A percentile compares a stretch with the other conserved stretches of the same genome.
Conservation (phyloP, 257 asterid genomes). For the Primulina tabacum region DNA sequence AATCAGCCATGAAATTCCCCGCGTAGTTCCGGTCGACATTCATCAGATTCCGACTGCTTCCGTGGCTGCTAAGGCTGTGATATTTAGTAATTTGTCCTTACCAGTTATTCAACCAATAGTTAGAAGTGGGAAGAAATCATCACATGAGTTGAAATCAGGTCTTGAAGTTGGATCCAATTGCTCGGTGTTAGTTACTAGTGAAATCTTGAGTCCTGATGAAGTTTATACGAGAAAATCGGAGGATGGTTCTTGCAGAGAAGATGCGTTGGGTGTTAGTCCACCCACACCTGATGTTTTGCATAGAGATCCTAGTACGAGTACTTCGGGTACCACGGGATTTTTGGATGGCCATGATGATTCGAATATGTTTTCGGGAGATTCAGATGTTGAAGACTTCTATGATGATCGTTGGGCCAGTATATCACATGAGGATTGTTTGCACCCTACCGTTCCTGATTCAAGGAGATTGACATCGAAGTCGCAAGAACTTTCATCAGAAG, state of each 20-base stretch:
- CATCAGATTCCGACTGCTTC: slow-evolving; percentile 78
- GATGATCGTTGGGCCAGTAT: slow-evolving; percentile 29
- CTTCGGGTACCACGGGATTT: slow-evolving; percentile 69
- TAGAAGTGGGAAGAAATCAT: slow-evolving; percentile 31
- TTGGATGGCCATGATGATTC: slow-evolving; percentile 45
- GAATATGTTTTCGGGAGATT: slow-evolving; percentile 47
- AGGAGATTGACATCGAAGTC: slow-evolving; percentile 28
- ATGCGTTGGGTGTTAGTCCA: slow-evolving; percentile 17
- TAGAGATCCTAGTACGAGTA: slow-evolving; percentile 47
- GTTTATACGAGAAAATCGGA: slow-evolving; percentile 21
- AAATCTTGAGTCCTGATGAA: slow-evolving; percentile 23
- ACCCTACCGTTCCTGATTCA: slow-evolving; percentile 23
- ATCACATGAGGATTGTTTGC: slow-evolving; percentile 9
- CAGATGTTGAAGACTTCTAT: slow-evolving; percentile 54
- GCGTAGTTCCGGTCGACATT: slow-evolving; percentile 67
- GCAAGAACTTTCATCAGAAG: slow-evolving; percentile 30
- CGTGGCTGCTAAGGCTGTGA: slow-evolving; percentile 35
- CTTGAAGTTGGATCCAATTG: slow-evolving; percentile 16
- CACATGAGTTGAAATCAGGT: slow-evolving; percentile 28
- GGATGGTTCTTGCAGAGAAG: slow-evolving; percentile 18
- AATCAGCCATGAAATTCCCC: slow-evolving; percentile 64
- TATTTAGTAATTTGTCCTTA: slow-evolving; percentile 35
- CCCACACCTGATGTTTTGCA: slow-evolving; percentile 25
- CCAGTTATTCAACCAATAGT: slow-evolving; percentile 83
- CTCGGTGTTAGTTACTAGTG: slow-evolving; percentile 15